A percentile compares a stretch with the other conserved stretches of the same genome.
phyloP scores from a whole-genome alignment of 108 stramenopile genomes.

The Fragilaria radians region DNA sequence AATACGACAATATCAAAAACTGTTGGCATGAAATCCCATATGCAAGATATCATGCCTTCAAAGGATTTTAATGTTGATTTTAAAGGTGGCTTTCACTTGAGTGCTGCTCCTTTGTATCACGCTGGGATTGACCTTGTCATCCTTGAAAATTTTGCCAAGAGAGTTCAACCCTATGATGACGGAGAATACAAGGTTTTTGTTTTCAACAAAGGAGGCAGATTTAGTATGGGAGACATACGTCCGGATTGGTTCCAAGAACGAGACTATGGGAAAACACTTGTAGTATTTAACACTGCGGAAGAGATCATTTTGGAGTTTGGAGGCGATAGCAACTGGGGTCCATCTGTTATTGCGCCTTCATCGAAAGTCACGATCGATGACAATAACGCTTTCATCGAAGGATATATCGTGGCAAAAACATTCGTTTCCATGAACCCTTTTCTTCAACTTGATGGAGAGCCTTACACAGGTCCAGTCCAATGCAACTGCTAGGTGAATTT shows the following conservation, averaged over 20 bases:
- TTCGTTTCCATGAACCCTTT: background rate
- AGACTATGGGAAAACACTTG: background rate
- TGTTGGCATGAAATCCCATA: background rate
- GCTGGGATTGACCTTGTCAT: background rate
- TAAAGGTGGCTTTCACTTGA: background rate
- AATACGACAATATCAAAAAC: background rate
- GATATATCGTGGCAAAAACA: conserved; percentile 6
- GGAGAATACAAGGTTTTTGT: background rate
- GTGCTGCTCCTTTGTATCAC: background rate
- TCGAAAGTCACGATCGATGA: conserved; percentile 10
- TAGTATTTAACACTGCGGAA: conserved; percentile 9
- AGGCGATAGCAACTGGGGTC: conserved; percentile 10
- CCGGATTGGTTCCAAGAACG: background rate
- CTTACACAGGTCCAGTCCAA: background rate
- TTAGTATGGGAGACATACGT: background rate
- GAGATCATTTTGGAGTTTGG: conserved; percentile 1
- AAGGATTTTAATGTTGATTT: background rate
- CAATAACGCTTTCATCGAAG: conserved; percentile 11
- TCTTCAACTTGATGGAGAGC: background rate
- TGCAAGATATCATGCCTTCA: background rate
- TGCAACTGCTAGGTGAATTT: too few relatives aligned
- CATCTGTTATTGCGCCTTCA: conserved; percentile 16
- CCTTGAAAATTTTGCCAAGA: background rate
- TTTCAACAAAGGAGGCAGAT: background rate
- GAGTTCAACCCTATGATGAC: background rate